Evolutionary conservation across 2,329 filamentous ascomycete species (phyloP), one percentile per base, ranked within the genome.

Genomic region (Hymenoscyphus infarciens): DNA sequence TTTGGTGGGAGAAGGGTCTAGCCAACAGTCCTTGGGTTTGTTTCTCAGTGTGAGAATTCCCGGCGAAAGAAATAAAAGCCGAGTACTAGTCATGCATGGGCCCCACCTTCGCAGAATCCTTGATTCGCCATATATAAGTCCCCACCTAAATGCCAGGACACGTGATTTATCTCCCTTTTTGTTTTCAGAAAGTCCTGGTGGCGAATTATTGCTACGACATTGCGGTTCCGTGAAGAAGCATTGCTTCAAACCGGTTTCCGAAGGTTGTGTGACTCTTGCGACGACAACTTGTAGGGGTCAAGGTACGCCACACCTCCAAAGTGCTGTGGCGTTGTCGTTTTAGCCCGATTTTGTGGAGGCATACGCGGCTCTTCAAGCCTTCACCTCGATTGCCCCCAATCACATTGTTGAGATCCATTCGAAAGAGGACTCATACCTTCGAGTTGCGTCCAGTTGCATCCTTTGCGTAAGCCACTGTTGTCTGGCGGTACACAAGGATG

Each of bases 341-440:
- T 22, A 25, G 19, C 45, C 45, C 13, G 19, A 13, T 52, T 25
- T 25, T 52, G 45, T 13, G n/a, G 22, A 52, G 45, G 19, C 45
- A 52, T 52, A 52, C 45, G 45, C 45, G 45, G 45, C 45, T 52
- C 45, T 52, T 10, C 10, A 52, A 52, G 45, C 45, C 45, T 25
- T 52, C 22, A 22, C 10, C 19, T 13, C 5, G 10, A 25, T 13
- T 52, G n/a, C 45, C 22, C 45, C 45, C 45, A 52, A 52, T 52
- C 19, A 19, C 45, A 25, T 52, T 52, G 45, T 6, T 22, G 45
- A 52, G 45, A 52, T 52, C 10, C 3, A 11, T 52, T 52, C 45
- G 5, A 52, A 52, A 52, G 45, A 52, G 22, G 45, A 52, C 45
- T 52, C 45, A 52, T 52, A 22, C 19, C 10, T 52, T 52, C 45